Evolutionary conservation across 2,329 filamentous ascomycete species (phyloP).

Genomic region (Monilinia fructigena): DNA sequence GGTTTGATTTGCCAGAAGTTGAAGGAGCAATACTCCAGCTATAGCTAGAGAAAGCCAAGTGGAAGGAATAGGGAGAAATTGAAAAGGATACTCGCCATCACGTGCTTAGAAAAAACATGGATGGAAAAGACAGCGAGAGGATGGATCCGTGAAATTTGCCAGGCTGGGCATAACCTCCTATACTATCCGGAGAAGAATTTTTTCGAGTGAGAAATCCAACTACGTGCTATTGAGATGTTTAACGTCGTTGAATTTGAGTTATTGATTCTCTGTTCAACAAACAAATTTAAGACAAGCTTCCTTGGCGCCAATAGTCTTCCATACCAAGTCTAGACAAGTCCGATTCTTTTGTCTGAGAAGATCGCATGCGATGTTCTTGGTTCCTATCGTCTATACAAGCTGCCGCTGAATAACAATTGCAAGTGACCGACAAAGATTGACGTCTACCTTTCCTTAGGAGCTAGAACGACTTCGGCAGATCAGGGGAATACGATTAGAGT

Average conservation of each 20-base stretch:
- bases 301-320: slow-evolving; percentile 18
- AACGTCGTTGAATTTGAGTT: slow-evolving; percentile 23
- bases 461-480: neutral
- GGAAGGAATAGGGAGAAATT: no score
- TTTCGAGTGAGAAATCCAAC: neutral
- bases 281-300: slow-evolving; percentile 9
- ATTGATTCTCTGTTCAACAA: neutral
- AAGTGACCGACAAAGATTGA: no score
- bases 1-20: no score
- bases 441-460: neutral
- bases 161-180: neutral
- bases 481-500: neutral
- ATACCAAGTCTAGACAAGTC: neutral
- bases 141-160: neutral
- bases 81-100: no score
- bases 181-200: neutral
- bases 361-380: neutral
- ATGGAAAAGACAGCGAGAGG: no score
- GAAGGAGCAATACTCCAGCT: no score
- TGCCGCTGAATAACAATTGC: neutral
- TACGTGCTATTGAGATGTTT: neutral
- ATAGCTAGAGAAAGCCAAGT: no score
- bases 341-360: neutral
- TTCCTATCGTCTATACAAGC: neutral
- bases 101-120: no score